Evolutionary conservation across 2,329 filamentous ascomycete genomes (phyloP), one percentile per base, ranked within the genome.

Genomic region (Xylariaceae sp.): DNA sequence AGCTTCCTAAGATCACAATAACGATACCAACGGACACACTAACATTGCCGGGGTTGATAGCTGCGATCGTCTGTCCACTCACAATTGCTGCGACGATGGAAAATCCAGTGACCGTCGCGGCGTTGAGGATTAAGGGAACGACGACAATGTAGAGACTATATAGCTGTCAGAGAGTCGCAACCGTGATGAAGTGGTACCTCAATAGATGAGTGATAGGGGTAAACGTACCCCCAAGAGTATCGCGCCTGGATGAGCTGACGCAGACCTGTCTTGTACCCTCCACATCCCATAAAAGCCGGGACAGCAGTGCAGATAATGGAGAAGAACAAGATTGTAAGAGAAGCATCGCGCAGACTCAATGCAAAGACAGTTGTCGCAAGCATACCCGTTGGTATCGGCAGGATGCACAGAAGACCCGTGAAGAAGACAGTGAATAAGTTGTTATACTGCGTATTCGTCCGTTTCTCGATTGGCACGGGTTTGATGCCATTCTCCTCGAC

Each of bases 391-490:
- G 81, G 78, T 33, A 85, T 71, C 81, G 82, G 81, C 31, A 85
- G 62, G 7, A 83, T 71, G 60, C 79, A 82, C 41, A 80, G 71
- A 50, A 81, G 74, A 53, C 81, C 75, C 17, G 78, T 81, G 61
- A 83, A 82, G 73, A 82, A 84, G 19, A 84, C 71, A 3, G 80
- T 83, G 61, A 85, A 84, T 42, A 85, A 71, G 54, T 81, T 79
- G 65, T 73, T 73, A 57, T 79, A 79, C 34, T 73, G 71, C 9
- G 71, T 57, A n/a, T 53, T 81, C 1, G 74, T 83, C 40, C 82
- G 72, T 54, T 80, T 70, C 48, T 81, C 75, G 18, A 75, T 55
- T 1, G 80, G 77, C 18, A 86, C 78, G 1, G 82, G 82, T 51
- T 73, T 74, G 60, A 82, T 74, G 4, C 82, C 82, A 54, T 78